Evolutionary conservation across 192 early-diverging fungal species (phyloP), one percentile per base, ranked within the genome.

Genomic region (Dimargaris cristalligena): DNA sequence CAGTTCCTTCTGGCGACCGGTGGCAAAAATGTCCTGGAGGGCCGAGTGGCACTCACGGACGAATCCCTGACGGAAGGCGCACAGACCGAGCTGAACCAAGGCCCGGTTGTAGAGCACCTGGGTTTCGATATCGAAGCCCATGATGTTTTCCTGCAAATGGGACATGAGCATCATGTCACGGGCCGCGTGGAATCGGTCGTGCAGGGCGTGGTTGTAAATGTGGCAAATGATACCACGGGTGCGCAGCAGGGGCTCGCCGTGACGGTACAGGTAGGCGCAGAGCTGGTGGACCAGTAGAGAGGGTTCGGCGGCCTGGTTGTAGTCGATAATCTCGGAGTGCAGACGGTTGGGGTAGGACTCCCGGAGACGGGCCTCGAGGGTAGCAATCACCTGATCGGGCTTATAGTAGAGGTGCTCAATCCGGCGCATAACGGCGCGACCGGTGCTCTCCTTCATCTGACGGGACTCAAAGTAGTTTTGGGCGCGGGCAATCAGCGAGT

Each of bases 121-220:
- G 20, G 90, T 96, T 48, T 77, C 74, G 57, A 96, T 70, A 63
- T 99, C 96, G 23, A 86, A 87, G 66, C 85, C 82, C 34, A 80
- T 78, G 59, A 92, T 86, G 58, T 78, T 82, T 64, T 99, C 96
- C 76, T 99, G 96, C 51, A 99, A 79, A 67, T 94, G 91, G 28
- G 94, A 97, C 96, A 97, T 97, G 66, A 97, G 82, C 51, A 99
- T 75, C 78, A 97, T 79, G 62, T 99, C 92, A 68, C 92, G 85
- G 10, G 96, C 94, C 35, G 79, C 67, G 68, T 90, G 78, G 81
- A 87, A 99, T 33, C 88, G 80, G 74, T 94, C 89, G 73, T 97
- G 94, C 44, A 99, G 83, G 6, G 96, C 96, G 67, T 91, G 89
- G 74, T 94, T 88, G 73, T 91, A 96, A 49, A 96, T 87, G 69